Base-by-base conservation (phyloP, 2,329 filamentous ascomycete species). In the Colletotrichum camelliae region DNA sequence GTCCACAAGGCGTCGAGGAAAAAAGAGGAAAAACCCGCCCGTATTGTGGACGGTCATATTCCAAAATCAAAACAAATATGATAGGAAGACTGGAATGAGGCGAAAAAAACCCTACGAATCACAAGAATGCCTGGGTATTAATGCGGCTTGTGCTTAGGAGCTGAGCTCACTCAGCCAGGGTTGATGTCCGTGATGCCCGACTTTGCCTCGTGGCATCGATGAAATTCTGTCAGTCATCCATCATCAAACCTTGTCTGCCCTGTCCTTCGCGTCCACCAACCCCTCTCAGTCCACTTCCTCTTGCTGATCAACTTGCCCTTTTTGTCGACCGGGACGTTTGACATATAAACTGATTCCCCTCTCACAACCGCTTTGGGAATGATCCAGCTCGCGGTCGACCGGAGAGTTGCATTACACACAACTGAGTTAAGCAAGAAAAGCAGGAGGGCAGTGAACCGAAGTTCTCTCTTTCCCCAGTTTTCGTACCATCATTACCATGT, bases 171-270 rank as follows among this genome's bases (percentile, higher is more conserved):
- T 12, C 3, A 52, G 43, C 43, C 43, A 52, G 43, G 43, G n/a
- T 21, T 13, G 15, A 43, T 35, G 12, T n/a, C 24, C 39, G 39
- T 16, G 65, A 29, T 58, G n/a, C 27, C 39, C 37, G 48, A n/a
- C 52, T n/a, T 33, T 69, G 5, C 70, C 74, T 69, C 70, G 70
- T 76, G 58, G 74, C 48, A 65, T 52, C 15, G 24, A 35, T 65
- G 64, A 69, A 12, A 35, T 62, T 37, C 43, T 64, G 39, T 35
- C 35, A 31, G 21, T 29, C 35, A 24, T 67, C 21, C n/a, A 52
- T 57, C 35, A 21, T 29, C 37, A 16, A 55, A 72, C 52, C 48
- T 37, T 52, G 60, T n/a, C 12, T 27, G 29, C 21, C 31, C 27
- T 27, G 60, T 21, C 55, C 15, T 12, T 52, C 43, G 43, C 43